phyloP scores from a whole-genome alignment of 768 basidiomycete species.

The Crepidotus variabilis region DNA sequence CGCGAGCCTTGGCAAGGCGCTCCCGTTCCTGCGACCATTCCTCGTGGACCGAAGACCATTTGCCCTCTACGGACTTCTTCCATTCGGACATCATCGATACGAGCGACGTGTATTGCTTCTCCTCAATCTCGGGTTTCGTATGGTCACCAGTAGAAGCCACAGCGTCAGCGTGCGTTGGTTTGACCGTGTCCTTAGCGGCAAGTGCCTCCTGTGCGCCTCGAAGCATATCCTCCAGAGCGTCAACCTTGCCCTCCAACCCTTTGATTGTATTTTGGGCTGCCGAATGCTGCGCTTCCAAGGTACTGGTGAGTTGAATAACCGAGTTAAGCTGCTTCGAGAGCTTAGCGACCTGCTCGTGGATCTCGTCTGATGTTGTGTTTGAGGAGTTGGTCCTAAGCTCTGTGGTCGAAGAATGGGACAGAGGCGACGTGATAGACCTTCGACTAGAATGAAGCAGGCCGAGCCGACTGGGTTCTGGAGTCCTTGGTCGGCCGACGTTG shows the following conservation, averaged over 20 bases:
- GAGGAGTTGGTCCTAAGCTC: neutral
- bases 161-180: too few relatives aligned
- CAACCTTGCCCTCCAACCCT: constrained; percentile 65
- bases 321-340: constrained; percentile 74
- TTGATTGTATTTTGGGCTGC: constrained; percentile 74
- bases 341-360: constrained; percentile 59
- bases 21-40: constrained; percentile 83
- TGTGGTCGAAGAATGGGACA: neutral
- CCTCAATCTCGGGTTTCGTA: neutral
- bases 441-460: constrained; percentile 21
- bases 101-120: constrained; percentile 25
- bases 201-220: constrained; percentile 34
- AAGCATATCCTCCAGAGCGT: constrained; percentile 62
- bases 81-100: constrained; percentile 61
- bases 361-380: constrained; percentile 22
- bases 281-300: constrained; percentile 74
- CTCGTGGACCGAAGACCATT: constrained; percentile 34
- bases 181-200: constrained; percentile 3
- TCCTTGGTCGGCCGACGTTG: constrained; percentile 61
- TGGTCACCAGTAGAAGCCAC: too few relatives aligned
- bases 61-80: constrained; percentile 8
- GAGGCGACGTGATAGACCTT: constrained; percentile 4
- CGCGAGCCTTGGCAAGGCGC: constrained; percentile 64
- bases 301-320: constrained; percentile 67
- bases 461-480: constrained; percentile 68